phyloP scores from a whole-genome alignment of 2,329 filamentous ascomycete genomes.

The Xylariaceae sp. region DNA sequence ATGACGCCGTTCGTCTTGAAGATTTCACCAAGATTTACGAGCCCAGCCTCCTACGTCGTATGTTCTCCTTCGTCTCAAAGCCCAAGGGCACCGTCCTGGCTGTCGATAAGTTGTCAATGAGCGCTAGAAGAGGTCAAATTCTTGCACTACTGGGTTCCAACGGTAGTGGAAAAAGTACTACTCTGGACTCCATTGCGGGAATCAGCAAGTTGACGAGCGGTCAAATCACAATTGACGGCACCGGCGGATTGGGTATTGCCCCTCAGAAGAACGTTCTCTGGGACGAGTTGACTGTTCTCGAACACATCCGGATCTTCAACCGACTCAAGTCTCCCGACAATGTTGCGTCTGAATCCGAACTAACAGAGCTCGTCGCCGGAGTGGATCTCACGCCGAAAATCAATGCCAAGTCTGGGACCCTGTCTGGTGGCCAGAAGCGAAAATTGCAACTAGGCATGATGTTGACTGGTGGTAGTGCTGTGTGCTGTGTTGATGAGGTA shows the following conservation, averaged over 20 bases:
- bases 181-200: constrained; percentile 80
- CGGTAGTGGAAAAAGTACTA: constrained; percentile 85
- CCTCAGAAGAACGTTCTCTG: constrained; percentile 94
- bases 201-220: constrained; percentile 72
- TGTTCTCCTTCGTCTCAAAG: constrained; percentile 43
- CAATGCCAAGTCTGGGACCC: constrained; percentile 64
- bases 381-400: constrained; percentile 74
- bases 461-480: constrained; percentile 81
- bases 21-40: constrained; percentile 74
- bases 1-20: constrained; percentile 62
- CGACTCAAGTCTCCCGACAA: constrained; percentile 63
- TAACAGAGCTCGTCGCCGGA: constrained; percentile 57
- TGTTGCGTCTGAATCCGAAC: constrained; percentile 52
- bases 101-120: constrained; percentile 67
- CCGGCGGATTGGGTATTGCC: constrained; percentile 76
- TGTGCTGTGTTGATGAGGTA: constrained; percentile 90
- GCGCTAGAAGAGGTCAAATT: constrained; percentile 72
- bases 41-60: constrained; percentile 55
- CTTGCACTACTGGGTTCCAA: constrained; percentile 84
- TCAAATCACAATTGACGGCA: constrained; percentile 69
- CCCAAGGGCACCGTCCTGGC: constrained; percentile 67
- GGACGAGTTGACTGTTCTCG: constrained; percentile 79
- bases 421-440: constrained; percentile 87
- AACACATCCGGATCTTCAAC: constrained; percentile 83
- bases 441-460: constrained; percentile 93